A percentile compares a stretch with the other conserved stretches of the same genome.
Evolutionary conservation across 1,139 yeast genomes (phyloP).

Genomic region (Pneumocystis wakefieldiae): DNA sequence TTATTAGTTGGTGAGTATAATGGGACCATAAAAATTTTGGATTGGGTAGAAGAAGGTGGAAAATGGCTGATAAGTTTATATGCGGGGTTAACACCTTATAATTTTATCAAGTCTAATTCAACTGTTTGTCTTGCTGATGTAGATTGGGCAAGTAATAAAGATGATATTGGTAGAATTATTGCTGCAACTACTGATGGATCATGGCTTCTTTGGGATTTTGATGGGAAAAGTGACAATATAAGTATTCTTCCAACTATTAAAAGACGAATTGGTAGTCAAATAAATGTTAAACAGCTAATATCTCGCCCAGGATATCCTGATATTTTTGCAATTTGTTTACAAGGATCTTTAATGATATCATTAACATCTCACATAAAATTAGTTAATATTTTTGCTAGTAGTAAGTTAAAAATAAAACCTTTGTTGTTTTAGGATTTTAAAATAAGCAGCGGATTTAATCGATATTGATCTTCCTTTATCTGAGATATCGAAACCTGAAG

Average conservation of each 20-base stretch:
- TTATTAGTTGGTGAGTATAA: slow-evolving; percentile 5
- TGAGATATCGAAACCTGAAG: neutral
- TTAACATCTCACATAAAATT: neutral
- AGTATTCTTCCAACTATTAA: neutral
- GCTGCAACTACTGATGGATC: neutral
- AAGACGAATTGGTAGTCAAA: neutral
- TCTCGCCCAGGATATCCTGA: neutral
- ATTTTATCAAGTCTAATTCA: neutral
- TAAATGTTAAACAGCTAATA: neutral
- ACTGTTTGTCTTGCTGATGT: neutral
- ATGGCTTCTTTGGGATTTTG: neutral
- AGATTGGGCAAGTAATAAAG: neutral
- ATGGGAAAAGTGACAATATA: neutral
- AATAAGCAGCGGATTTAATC: neutral
- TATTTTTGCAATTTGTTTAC: neutral
- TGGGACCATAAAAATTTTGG: slow-evolving; percentile 1
- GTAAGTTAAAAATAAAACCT: neutral
- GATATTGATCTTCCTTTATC: neutral
- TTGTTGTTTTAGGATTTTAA: neutral
- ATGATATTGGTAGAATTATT: neutral
- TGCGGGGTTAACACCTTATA: neutral
- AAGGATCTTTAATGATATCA: neutral
- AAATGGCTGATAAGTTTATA: neutral
- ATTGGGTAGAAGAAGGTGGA: slow-evolving; percentile 2
- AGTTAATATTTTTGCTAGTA: neutral